Conservation (phyloP, 2,329 filamentous ascomycete genomes). For the Fusarium verticillioides region DNA sequence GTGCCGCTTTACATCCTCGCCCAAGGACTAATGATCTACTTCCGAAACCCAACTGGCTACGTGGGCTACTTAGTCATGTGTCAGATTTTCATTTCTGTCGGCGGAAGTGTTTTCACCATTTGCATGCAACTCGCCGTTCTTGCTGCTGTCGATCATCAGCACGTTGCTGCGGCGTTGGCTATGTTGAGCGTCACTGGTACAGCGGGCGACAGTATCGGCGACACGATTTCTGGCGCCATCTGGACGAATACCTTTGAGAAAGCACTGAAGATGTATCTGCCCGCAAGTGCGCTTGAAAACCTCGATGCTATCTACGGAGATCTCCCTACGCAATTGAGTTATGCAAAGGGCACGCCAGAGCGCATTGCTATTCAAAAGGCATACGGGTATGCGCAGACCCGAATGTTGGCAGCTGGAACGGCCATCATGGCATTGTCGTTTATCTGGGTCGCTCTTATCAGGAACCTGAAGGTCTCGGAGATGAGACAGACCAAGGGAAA, state of each 20-base stretch:
- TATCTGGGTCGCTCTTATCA: slow-evolving; percentile 34
- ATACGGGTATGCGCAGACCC: slow-evolving; percentile 18
- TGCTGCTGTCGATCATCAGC: slow-evolving; percentile 62
- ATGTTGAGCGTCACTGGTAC: slow-evolving; percentile 57
- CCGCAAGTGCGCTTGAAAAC: background rate
- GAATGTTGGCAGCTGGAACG: slow-evolving; percentile 38
- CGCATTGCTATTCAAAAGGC: slow-evolving; percentile 18
- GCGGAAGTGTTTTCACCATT: slow-evolving; percentile 64
- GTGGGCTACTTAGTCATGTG: slow-evolving; percentile 63
- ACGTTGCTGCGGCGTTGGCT: slow-evolving; percentile 62
- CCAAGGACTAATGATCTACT: slow-evolving; percentile 53
- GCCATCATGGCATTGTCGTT: slow-evolving; percentile 33
- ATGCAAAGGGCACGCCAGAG: background rate
- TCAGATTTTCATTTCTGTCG: slow-evolving; percentile 64
- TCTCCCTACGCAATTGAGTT: slow-evolving; percentile 5
- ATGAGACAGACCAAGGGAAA: slow-evolving; percentile 33
- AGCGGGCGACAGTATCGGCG: slow-evolving; percentile 58
- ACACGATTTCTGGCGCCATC: slow-evolving; percentile 54
- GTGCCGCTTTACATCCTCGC: slow-evolving; percentile 66
- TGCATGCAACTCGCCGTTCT: slow-evolving; percentile 68
- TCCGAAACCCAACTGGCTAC: slow-evolving; percentile 52
- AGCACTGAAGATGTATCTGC: background rate
- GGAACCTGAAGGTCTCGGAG: slow-evolving; percentile 35
- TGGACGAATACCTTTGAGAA: slow-evolving; percentile 55
- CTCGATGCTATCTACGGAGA: slow-evolving; percentile 5